Evolutionary conservation across 768 basidiomycete species (phyloP), one percentile per base, ranked within the genome.

Genomic region (Gloeostereum incarnatum): DNA sequence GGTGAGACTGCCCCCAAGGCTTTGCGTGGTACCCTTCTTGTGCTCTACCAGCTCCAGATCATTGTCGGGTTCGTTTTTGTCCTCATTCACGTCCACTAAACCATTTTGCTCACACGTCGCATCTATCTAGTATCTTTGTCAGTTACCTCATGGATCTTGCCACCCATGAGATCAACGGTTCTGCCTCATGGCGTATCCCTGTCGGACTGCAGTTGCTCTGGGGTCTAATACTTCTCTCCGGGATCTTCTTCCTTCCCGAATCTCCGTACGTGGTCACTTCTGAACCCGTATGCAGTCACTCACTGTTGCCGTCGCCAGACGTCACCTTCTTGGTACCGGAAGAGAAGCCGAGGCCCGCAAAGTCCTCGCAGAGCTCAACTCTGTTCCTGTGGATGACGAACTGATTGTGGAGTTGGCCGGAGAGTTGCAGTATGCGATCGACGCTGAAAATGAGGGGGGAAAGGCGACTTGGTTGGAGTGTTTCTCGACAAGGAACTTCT

Each of bases 401-500:
- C 44, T 84, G 8, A 79, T 86, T 1, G 51, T 65, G 6, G 81
- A 81, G 39, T 58, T 61, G 4, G 58, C 86, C 13, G 73, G 71
- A 19, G 84, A 87, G 45, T 68, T 88, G 19, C 65, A 75, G 41
- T 73, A 64, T 40, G 79, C 68, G 26, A 78, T 89, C 50, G 62
- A 61, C 11, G 74, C 70, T 3, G 85, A 89, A 57, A 89, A 88
- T 49, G 78, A 81, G 37, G 84, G 82, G 16, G 85, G 85, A 5
- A 80, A 83, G 50, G 81, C 82, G 1, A 80, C 77, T 0, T 88
- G 84, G 84, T 30, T 66, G 19, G 85, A 88, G 53, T 84, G 82
- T 56, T 87, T 88, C 66, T 78, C 79, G 1, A 64, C 68, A 3
- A 58, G 74, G 31, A 81, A 84, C 46, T 59, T 66, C 49, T 56